Base-by-base conservation (phyloP, 2,329 filamentous ascomycete genomes). In the Epichloe sp. region DNA sequence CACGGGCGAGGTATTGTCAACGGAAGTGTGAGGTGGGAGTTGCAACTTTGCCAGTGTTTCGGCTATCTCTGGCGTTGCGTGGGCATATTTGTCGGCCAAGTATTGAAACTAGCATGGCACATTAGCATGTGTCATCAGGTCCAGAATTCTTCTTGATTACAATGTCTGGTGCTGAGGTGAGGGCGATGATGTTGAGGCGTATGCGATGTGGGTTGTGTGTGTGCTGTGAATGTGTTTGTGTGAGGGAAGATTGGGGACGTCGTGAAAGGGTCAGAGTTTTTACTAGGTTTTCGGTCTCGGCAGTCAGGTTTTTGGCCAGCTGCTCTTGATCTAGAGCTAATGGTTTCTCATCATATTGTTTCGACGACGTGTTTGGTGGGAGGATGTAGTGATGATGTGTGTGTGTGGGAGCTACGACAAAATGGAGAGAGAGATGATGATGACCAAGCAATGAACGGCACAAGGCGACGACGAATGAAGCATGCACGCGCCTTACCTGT, bases 271-370 rank as follows among this genome's bases (percentile, higher is more conserved):
- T 59, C 56, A 57, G 58, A 56, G 52, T 26, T 46, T 44, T 38
- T 60, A 71, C 65, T 59, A 67, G 57, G 57, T 65, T 79, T 68
- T 85, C 81, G 73, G 75, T 86, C 83, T 79, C 68, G 63, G 67
- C 65, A 68, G 58, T 59, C 57, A 54, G 53, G 55, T 71, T 75
- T 73, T 67, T 61, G 55, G 56, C 55, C 56, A 63, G 75, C 71
- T 78, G 75, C 82, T 87, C 77, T 75, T 83, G 84, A 86, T 88
- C 85, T 88, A 88, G 85, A 88, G 85, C 85, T 88, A 87, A 85
- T 65, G 64, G 54, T 67, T 62, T 61, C 63, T 69, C 67, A 70
- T 70, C 67, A 70, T 65, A 56, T 58, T 63, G 59, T 59, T 47
- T 53, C 38, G 34, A 37, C 43, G 52, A 50, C 47, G 59, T 31